Base-by-base conservation (phyloP, 2,329 filamentous ascomycete species). In the Colletotrichum tropicicola region DNA sequence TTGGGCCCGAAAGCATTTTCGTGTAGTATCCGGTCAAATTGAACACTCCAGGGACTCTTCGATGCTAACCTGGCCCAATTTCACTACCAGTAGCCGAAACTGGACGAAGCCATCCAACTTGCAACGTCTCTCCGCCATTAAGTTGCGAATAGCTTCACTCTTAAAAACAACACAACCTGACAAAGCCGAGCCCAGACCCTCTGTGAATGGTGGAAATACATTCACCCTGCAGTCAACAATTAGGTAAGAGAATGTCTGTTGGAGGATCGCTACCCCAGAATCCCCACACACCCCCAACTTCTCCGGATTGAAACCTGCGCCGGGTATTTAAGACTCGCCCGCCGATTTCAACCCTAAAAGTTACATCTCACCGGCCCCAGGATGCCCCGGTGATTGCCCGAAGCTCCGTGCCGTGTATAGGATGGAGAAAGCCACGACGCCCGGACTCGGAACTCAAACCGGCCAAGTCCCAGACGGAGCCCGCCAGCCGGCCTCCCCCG, bases 181-280 rank as follows among this genome's bases (percentile, higher is more conserved):
- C 32, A 35, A 35, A 35, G 12, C 9, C 32, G 32, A 13, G n/a
- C 9, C 32, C 32, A 35, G n/a, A 35, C 32, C 12, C 12, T 12
- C 32, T 15, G 6, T 35, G 32, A 58, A 63, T 63, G 59, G 59
- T 63, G 59, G 59, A 63, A 59, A 59, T 63, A 43, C 44, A 30
- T 58, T 63, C 54, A 63, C 28, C 59, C 53, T 44, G 35, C 45
- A 25, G 19, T 39, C 35, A 37, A 57, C 44, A 58, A 35, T 63
- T 63, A 63, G 59, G 59, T 63, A 63, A 63, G 44, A 13, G 27
- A 39, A 44, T 44, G 19, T 35, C 32, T 25, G n/a, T 21, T 21
- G 10, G 44, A 62, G 52, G 37, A 58, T 56, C 35, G 19, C 10
- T 25, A 41, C 45, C 59, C 59, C 23, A 7, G 35, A 25, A 13